phyloP scores from a whole-genome alignment of 352 stramenopile genomes.

The Phytophthora agathidicida region DNA sequence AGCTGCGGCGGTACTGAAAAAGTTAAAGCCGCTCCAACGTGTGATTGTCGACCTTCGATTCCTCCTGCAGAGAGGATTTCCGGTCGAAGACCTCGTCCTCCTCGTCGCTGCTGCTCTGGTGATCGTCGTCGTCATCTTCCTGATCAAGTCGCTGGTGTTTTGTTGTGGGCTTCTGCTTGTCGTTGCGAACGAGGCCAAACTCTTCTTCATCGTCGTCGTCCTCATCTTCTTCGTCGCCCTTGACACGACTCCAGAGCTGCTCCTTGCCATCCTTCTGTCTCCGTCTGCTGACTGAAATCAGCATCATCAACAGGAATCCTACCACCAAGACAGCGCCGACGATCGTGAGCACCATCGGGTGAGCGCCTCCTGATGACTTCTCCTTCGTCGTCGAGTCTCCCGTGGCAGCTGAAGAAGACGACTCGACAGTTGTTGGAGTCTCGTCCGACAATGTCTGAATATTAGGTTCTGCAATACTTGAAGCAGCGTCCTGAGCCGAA shows the following conservation, averaged over 20 bases:
- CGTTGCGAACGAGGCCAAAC: conserved; percentile 48
- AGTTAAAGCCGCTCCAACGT: conserved; percentile 67
- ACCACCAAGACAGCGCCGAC: conserved; percentile 74
- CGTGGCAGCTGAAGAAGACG: conserved; percentile 18
- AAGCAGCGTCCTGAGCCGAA: conserved; percentile 9
- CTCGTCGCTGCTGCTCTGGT: conserved; percentile 55
- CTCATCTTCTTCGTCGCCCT: conserved; percentile 69
- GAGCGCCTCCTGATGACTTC: conserved; percentile 36
- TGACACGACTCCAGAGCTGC: conserved; percentile 74
- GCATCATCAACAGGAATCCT: conserved; percentile 71
- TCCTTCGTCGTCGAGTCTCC: conserved; percentile 23
- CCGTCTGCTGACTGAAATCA: conserved; percentile 67
- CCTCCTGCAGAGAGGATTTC: conserved; percentile 37
- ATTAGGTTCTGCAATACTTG: conserved; percentile 8
- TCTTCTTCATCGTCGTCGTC: conserved; percentile 70
- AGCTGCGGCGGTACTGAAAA: conserved; percentile 10
- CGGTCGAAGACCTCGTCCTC: conserved; percentile 80
- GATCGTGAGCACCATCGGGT: conserved; percentile 77
- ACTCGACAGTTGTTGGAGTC: conserved; percentile 7
- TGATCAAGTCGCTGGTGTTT: conserved; percentile 51
- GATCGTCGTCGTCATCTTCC: conserved; percentile 38
- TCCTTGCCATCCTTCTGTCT: conserved; percentile 58
- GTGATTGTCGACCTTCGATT: conserved; percentile 59
- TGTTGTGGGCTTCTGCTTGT: conserved; percentile 29
- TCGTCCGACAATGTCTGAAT: conserved; percentile 22